A percentile compares a stretch with the other conserved stretches of the same genome.
These are phyloP conservation scores for Paralagenidium karlingii DNA, from an alignment of 352 stramenopile species.

Conservation along the genomic window DNA sequence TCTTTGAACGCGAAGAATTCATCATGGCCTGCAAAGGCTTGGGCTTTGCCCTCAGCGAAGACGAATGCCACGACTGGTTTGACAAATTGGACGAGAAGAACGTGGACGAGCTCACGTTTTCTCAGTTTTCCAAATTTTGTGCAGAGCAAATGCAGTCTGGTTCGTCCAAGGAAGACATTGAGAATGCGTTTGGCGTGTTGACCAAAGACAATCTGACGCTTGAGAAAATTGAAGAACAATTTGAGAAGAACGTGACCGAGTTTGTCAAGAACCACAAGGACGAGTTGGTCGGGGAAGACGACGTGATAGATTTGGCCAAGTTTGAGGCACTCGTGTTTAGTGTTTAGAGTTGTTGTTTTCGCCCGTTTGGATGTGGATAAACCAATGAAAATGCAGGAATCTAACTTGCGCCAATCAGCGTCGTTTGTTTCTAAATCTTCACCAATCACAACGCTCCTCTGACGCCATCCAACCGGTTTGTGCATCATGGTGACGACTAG, in stretches of 20 bases:
- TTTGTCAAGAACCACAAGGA: conserved; percentile 70
- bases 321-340: conserved; percentile 75
- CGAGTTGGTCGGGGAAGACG: conserved; percentile 32
- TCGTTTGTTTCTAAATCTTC: too few species aligned
- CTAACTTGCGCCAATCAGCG: too few species aligned
- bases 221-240: conserved; percentile 72
- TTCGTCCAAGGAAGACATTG: conserved; percentile 70
- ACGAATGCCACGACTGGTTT: conserved; percentile 82
- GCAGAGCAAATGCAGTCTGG: conserved; percentile 82
- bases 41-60: conserved; percentile 73
- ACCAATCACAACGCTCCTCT: too few species aligned
- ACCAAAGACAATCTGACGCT: conserved; percentile 54
- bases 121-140: conserved; percentile 79
- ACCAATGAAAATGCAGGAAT: too few species aligned
- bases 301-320: conserved; percentile 54
- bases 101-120: conserved; percentile 76
- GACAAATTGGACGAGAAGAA: conserved; percentile 77
- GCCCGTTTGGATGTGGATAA: too few species aligned
- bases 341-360: conserved; percentile 29
- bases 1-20: conserved; percentile 80
- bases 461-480: too few species aligned
- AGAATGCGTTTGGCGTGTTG: conserved; percentile 71
- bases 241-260: conserved; percentile 54
- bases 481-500: too few species aligned
- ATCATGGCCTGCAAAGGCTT: conserved; percentile 86